A percentile compares a stretch with the other conserved stretches of the same genome.
Conservation (phyloP, 768 basidiomycete genomes). For the Macrocybe gigantea region DNA sequence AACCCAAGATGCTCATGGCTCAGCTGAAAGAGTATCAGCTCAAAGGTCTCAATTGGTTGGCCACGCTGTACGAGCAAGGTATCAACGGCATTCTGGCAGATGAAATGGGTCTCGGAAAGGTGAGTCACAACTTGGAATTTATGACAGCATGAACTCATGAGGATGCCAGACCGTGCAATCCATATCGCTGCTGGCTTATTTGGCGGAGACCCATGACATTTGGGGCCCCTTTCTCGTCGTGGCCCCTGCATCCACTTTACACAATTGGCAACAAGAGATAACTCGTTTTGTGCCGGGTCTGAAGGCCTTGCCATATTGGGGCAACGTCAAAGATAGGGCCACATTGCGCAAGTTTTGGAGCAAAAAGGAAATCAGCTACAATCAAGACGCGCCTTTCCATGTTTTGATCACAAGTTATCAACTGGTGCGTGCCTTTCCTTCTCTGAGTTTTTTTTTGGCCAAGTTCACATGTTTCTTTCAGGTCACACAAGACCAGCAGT, state of each 20-base stretch:
- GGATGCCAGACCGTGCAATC: constrained; percentile 87
- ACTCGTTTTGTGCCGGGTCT: constrained; percentile 91
- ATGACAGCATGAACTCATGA: background rate
- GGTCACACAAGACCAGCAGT: constrained; percentile 96
- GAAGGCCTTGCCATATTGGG: constrained; percentile 98
- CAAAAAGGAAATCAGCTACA: constrained; percentile 93
- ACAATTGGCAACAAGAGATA: constrained; percentile 99
- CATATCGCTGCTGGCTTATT: constrained; percentile 90
- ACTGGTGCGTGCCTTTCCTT: constrained; percentile 46
- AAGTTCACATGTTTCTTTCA: constrained; percentile 18
- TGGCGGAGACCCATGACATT: constrained; percentile 95
- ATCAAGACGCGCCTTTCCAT: constrained; percentile 94
- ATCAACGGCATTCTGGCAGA: constrained; percentile 99
- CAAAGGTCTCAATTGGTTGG: constrained; percentile 97
- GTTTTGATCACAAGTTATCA: constrained; percentile 97
- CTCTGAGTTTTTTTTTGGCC: background rate
- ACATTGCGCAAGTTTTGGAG: constrained; percentile 97
- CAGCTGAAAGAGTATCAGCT: constrained; percentile 97
- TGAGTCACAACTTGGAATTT: constrained; percentile 16
- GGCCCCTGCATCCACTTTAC: constrained; percentile 93
- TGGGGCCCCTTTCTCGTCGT: constrained; percentile 99
- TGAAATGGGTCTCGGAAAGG: constrained; percentile 96
- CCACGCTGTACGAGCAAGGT: constrained; percentile 95
- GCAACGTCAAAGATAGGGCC: constrained; percentile 91
- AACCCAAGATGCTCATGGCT: constrained; percentile 95